Conservation (phyloP, 2,329 filamentous ascomycete genomes). For the Bipolaris gigantea region DNA sequence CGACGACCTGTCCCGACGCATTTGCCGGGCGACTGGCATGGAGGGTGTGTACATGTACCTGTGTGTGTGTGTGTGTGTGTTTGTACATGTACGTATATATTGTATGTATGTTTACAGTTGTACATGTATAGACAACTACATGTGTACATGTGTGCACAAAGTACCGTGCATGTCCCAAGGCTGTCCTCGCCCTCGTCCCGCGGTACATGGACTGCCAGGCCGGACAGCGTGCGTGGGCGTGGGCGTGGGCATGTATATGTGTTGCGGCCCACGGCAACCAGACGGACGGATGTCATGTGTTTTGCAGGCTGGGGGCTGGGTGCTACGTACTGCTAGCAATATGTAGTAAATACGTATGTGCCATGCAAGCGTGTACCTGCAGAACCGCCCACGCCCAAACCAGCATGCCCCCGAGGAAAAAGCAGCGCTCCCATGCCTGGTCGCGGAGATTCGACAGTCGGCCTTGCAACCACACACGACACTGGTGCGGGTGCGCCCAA, state of each 20-base stretch:
- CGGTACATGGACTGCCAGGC: neutral
- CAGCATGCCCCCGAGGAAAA: slow-evolving; percentile 11
- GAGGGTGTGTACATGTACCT: neutral
- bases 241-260: neutral
- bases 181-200: neutral
- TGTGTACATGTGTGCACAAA: too few relatives aligned
- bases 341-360: neutral
- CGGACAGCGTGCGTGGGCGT: neutral
- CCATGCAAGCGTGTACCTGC: slow-evolving; percentile 7
- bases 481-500: slow-evolving; percentile 9
- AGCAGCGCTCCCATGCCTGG: slow-evolving; percentile 13
- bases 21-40: neutral
- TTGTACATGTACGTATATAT: too few relatives aligned
- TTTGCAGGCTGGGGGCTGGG: neutral
- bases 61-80: neutral
- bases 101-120: too few relatives aligned
- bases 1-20: neutral
- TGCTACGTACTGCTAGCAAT: neutral
- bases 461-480: neutral
- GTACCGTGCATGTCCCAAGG: neutral
- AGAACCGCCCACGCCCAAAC: slow-evolving; percentile 12
- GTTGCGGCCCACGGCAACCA: neutral
- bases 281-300: slow-evolving; percentile 1
- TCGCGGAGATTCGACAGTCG: slow-evolving; percentile 1
- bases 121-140: too few relatives aligned